A percentile compares a stretch with the other conserved stretches of the same genome.
Conservation (phyloP, 176 grass and related monocot genomes). For the Cymbopogon citratus region DNA sequence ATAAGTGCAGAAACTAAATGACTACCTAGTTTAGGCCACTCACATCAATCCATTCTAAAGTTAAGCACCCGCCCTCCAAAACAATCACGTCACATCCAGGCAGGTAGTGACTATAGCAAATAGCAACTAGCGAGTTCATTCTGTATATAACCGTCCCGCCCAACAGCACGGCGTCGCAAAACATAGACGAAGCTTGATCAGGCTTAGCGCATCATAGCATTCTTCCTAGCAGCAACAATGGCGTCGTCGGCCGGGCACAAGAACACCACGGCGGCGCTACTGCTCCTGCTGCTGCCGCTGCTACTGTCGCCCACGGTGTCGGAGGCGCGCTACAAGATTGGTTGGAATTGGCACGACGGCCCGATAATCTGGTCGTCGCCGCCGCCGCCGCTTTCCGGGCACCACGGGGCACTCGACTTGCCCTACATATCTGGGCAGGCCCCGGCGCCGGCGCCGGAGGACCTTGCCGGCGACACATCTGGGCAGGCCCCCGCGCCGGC, state of each 20-base stretch:
- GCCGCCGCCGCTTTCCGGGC: background rate
- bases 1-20: background rate
- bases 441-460: background rate
- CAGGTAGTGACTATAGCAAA: too few species aligned
- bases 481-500: background rate
- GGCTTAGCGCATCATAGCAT: too few species aligned
- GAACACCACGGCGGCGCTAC: background rate
- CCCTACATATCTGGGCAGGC: background rate
- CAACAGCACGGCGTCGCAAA: background rate
- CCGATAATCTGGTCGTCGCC: too few species aligned
- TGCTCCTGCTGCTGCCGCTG: background rate
- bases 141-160: background rate
- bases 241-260: background rate
- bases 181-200: background rate
- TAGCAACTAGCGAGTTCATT: background rate
- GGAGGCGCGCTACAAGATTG: background rate
- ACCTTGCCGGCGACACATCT: background rate
- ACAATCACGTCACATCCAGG: background rate
- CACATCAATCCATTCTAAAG: background rate
- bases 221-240: background rate
- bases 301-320: background rate
- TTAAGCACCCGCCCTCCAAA: too few species aligned
- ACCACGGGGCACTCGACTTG: background rate
- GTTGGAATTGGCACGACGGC: too few species aligned
- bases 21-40: background rate